Conservation (phyloP, 2,329 filamentous ascomycete species). For the Fusarium napiforme region DNA sequence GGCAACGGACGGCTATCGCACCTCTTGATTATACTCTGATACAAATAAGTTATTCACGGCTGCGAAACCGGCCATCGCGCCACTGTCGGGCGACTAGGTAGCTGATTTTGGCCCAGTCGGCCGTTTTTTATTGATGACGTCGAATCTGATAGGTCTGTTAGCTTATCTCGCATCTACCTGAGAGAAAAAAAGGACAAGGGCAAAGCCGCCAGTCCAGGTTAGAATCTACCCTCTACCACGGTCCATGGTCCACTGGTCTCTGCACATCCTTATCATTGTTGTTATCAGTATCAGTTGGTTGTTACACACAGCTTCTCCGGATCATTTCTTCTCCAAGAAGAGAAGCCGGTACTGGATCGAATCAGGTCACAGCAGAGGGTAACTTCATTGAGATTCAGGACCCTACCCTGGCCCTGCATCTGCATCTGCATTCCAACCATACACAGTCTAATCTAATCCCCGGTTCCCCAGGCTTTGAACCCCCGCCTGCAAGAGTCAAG, state of each 20-base stretch:
- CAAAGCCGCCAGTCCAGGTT: neutral
- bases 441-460: constrained; percentile 37
- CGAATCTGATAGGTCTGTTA: constrained; percentile 59
- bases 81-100: constrained; percentile 29
- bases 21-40: constrained; percentile 6
- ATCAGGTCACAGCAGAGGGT: constrained; percentile 26
- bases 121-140: constrained; percentile 58
- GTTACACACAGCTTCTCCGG: constrained; percentile 18
- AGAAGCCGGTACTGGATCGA: constrained; percentile 11
- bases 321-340: constrained; percentile 22
- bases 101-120: constrained; percentile 24
- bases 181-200: constrained; percentile 40
- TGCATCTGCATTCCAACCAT: constrained; percentile 23
- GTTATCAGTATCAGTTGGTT: constrained; percentile 1
- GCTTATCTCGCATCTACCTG: constrained; percentile 68
- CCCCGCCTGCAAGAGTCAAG: constrained; percentile 29
- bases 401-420: constrained; percentile 11
- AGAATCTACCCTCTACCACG: neutral
- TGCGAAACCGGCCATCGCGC: constrained; percentile 25
- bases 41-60: constrained; percentile 14
- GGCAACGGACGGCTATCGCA: neutral
- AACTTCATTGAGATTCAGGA: constrained; percentile 12
- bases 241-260: neutral
- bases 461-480: constrained; percentile 39
- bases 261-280: constrained; percentile 3